Conservation (phyloP, 2,329 filamentous ascomycete genomes). For the Xylaria sp. region DNA sequence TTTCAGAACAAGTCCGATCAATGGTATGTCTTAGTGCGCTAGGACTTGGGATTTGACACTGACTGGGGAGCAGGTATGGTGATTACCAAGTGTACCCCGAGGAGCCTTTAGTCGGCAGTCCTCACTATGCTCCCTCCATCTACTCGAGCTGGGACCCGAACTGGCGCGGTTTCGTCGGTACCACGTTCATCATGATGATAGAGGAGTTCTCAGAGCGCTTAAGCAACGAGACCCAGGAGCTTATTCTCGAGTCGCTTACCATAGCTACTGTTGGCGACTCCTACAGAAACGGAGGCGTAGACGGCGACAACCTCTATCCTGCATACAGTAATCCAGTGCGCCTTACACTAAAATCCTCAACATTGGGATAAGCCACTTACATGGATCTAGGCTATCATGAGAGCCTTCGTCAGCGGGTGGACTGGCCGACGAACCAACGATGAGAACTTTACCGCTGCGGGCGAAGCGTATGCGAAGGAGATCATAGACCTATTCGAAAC, state of each 20-base stretch:
- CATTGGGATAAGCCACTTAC: not conserved
- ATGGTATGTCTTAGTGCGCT: slow-evolving; percentile 52
- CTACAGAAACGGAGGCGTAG: slow-evolving; percentile 63
- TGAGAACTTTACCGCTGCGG: slow-evolving; percentile 60
- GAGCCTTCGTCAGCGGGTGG: slow-evolving; percentile 64
- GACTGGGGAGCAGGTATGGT: slow-evolving; percentile 41
- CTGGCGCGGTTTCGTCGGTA: slow-evolving; percentile 66
- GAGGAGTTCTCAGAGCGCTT: slow-evolving; percentile 59
- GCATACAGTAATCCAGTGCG: slow-evolving; percentile 59
- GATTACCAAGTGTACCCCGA: slow-evolving; percentile 59
- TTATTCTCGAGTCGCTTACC: slow-evolving; percentile 56
- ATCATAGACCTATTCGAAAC: slow-evolving; percentile 60
- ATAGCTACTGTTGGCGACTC: slow-evolving; percentile 61
- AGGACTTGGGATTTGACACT: not conserved
- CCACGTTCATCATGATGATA: slow-evolving; percentile 58
- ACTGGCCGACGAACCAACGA: slow-evolving; percentile 56
- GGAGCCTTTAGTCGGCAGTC: slow-evolving; percentile 58
- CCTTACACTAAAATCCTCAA: slow-evolving; percentile 9
- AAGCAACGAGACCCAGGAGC: slow-evolving; percentile 37
- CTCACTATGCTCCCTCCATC: slow-evolving; percentile 46
- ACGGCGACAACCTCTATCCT: slow-evolving; percentile 64
- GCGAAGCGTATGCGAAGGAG: slow-evolving; percentile 58
- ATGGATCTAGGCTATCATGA: slow-evolving; percentile 51
- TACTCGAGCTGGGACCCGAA: slow-evolving; percentile 59
- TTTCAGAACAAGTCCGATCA: slow-evolving; percentile 54